Percentiles rank a stretch among this genome's conserved stretches.
Evolutionary conservation across 352 stramenopile genomes (phyloP).

Genomic region (Phytophthora brassicae): DNA sequence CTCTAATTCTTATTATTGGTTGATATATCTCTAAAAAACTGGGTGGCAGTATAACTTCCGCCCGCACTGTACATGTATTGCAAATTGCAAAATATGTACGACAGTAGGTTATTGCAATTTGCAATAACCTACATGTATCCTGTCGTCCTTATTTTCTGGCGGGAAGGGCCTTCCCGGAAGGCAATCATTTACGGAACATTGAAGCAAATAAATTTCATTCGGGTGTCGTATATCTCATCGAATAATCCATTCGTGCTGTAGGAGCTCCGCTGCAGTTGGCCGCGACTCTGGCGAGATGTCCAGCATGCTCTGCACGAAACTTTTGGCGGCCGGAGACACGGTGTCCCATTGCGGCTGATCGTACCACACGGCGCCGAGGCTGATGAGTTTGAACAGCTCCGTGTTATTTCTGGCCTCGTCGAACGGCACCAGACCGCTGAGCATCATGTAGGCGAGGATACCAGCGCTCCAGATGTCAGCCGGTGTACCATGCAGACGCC

Average conservation of each 20-base stretch:
- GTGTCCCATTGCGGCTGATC: slow-evolving; percentile 84
- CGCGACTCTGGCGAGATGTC: slow-evolving; percentile 83
- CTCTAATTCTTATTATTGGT: too few species aligned
- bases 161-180: too few species aligned
- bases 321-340: slow-evolving; percentile 81
- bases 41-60: too few species aligned
- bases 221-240: too few species aligned
- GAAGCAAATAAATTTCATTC: too few species aligned
- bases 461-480: slow-evolving; percentile 95
- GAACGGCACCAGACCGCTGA: slow-evolving; percentile 63
- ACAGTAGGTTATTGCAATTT: too few species aligned
- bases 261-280: slow-evolving; percentile 48
- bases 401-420: slow-evolving; percentile 48
- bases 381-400: slow-evolving; percentile 83
- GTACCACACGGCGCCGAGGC: slow-evolving; percentile 91
- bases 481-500: slow-evolving; percentile 89
- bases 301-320: slow-evolving; percentile 88
- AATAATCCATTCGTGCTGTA: slow-evolving; percentile 63
- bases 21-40: too few species aligned
- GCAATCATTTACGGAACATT: too few species aligned
- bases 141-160: too few species aligned
- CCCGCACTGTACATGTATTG: too few species aligned
- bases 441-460: slow-evolving; percentile 95
- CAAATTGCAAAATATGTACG: too few species aligned
- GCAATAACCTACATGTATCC: too few species aligned